These are phyloP conservation scores for Posidonia australis DNA, from an alignment of 106 monocot genomes.

Conservation along the genomic window DNA sequence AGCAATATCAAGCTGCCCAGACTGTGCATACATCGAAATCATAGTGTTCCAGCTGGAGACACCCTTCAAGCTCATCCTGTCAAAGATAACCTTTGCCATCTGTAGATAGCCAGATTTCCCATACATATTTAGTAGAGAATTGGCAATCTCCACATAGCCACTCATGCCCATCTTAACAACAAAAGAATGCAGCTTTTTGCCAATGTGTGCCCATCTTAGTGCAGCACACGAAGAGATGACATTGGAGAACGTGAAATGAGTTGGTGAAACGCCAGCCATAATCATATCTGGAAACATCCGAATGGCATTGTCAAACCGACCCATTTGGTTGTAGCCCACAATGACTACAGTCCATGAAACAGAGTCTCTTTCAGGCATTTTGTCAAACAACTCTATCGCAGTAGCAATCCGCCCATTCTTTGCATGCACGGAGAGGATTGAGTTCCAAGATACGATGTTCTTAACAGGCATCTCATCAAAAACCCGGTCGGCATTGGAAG, in stretches of 20 bases:
- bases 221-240: slow-evolving; percentile 57
- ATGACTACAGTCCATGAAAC: slow-evolving; percentile 81
- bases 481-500: slow-evolving; percentile 34
- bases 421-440: slow-evolving; percentile 54
- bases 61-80: slow-evolving; percentile 49
- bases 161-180: slow-evolving; percentile 68
- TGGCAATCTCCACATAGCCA: slow-evolving; percentile 39
- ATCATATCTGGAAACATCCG: slow-evolving; percentile 45
- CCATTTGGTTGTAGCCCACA: slow-evolving; percentile 47
- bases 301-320: slow-evolving; percentile 32
- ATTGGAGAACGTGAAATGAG: slow-evolving; percentile 75
- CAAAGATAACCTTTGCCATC: slow-evolving; percentile 49
- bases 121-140: slow-evolving; percentile 83
- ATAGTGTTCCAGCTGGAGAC: slow-evolving; percentile 71
- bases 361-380: slow-evolving; percentile 71
- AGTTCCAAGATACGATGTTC: slow-evolving; percentile 76
- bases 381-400: slow-evolving; percentile 34
- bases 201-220: slow-evolving; percentile 11
- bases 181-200: slow-evolving; percentile 68
- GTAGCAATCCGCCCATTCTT: slow-evolving; percentile 26
- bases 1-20: slow-evolving; percentile 49
- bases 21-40: slow-evolving; percentile 52
- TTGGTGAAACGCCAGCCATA: slow-evolving; percentile 26
- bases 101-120: slow-evolving; percentile 45
- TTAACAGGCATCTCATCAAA: slow-evolving; percentile 59